Conservation (phyloP, 306 rosid genomes). For the Coriaria nepalensis region DNA sequence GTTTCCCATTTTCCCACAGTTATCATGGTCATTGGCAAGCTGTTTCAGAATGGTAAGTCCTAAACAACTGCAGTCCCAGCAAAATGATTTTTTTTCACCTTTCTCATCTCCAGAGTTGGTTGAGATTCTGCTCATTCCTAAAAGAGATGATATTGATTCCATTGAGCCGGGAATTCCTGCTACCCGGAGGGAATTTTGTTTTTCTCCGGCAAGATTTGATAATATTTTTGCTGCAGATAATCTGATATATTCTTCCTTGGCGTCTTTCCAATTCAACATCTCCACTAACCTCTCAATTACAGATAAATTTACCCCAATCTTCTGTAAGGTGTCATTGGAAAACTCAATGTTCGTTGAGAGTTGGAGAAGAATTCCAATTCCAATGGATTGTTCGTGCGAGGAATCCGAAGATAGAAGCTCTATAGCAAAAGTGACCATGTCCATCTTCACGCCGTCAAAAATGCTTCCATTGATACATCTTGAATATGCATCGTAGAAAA, state of each 20-base stretch:
- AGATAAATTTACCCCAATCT: conserved; percentile 55
- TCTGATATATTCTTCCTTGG: conserved; percentile 68
- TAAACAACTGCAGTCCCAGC: conserved; percentile 72
- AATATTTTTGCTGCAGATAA: conserved; percentile 67
- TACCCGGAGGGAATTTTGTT: conserved; percentile 71
- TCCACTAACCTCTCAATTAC: conserved; percentile 78
- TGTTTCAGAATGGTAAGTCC: conserved; percentile 76
- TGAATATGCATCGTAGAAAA: conserved; percentile 88
- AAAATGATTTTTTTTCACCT: conserved; percentile 49
- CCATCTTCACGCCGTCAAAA: conserved; percentile 94
- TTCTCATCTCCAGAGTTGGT: conserved; percentile 61
- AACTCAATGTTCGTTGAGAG: conserved; percentile 33
- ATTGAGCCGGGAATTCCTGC: conserved; percentile 83
- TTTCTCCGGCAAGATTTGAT: conserved; percentile 66
- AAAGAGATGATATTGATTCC: conserved; percentile 87
- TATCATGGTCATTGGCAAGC: conserved; percentile 78
- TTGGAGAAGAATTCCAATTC: conserved; percentile 59
- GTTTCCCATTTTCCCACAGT: conserved; percentile 85
- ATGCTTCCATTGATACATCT: conserved; percentile 76
- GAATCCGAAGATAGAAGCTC: conserved; percentile 69
- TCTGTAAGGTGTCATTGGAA: conserved; percentile 74
- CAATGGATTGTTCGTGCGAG: conserved; percentile 79
- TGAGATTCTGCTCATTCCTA: conserved; percentile 42
- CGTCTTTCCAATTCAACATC: conserved; percentile 88
- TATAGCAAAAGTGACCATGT: conserved; percentile 71